Evolutionary conservation across 805 yeast genomes (phyloP), one percentile per base, ranked within the genome.

Genomic region (Saccharomyces kudriavzevii): DNA sequence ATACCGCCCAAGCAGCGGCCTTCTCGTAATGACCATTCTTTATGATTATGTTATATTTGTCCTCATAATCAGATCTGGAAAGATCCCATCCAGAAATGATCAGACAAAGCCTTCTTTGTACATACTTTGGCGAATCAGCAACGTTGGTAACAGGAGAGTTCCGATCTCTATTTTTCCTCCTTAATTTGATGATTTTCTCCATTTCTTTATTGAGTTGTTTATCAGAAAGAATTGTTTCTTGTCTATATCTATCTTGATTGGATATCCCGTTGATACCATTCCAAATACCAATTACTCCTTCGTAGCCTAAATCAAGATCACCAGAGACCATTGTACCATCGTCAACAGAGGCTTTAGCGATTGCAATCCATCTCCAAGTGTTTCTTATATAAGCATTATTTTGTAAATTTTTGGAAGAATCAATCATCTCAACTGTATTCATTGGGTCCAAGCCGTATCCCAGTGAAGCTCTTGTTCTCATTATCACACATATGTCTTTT

Each of bases 1-100:
- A 92, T 0, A 90, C 91, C 0, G 97, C 97, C 96, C 96, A 89
- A 0, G 96, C 98, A 0, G 97, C 99, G 0, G 99, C 98, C 65
- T 92, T 84, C 56, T 90, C 96, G 57, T 79, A 79, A 55, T 80
- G 78, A 0, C 87, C 90, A 14, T 73, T 68, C 0, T 72, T 68
- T 24, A 84, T 80, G 45, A 92, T 74, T 45, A 75, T 74, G 24
- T 72, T 70, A 43, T 87, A 77, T 56, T 85, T 83, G 43, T 79
- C 82, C 58, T 90, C 96, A 56, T 89, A 77, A 65, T 89, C 96
- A 26, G 79, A 73, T 17, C 80, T 79, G 1, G 89, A 83, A 61
- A 88, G 83, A 61, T 88, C 89, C 95, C 97, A 91, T 1, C 98
- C 98, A 35, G 90, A 84, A 14, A 89, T 88, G 47, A 85, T 81